These are phyloP conservation scores for Aspergillus asperescens DNA, from an alignment of 495 filamentous ascomycete species.

Conservation along the genomic window DNA sequence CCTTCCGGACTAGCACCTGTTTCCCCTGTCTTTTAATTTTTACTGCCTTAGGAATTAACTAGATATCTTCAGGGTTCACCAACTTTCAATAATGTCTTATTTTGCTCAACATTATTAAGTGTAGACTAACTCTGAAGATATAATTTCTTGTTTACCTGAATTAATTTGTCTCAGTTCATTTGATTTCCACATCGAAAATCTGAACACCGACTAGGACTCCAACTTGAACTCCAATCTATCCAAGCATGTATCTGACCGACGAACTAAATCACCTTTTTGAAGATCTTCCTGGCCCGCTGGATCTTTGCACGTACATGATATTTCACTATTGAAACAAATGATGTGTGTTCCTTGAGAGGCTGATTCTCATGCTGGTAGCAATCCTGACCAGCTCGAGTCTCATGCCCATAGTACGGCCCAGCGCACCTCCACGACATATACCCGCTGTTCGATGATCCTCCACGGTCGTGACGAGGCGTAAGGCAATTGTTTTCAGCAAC, in stretches of 20 bases:
- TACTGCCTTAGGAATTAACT: slow-evolving; percentile 3
- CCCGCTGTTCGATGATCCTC: not conserved
- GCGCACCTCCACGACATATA: not conserved
- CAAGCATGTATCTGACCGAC: not conserved
- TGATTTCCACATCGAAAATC: not conserved
- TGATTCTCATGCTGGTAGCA: not conserved
- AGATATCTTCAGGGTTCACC: not conserved
- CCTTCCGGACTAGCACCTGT: slow-evolving; percentile 12
- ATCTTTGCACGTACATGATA: slow-evolving; percentile 8
- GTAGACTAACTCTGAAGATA: no score
- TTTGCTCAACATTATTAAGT: not conserved
- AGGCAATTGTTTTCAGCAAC: not conserved
- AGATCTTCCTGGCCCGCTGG: slow-evolving; percentile 4
- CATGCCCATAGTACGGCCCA: not conserved
- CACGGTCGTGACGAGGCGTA: not conserved
- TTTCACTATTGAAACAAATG: slow-evolving; percentile 7
- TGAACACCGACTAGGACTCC: not conserved
- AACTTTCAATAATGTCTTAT: not conserved
- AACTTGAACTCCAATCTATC: no score
- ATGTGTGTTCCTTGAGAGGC: slow-evolving; percentile 5
- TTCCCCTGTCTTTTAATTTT: slow-evolving; percentile 13
- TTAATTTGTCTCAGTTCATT: no score
- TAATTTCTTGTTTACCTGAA: no score
- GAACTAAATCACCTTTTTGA: slow-evolving; percentile 11
- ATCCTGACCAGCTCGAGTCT: not conserved